Evolutionary conservation across 345 rosid genomes (phyloP).

Genomic region (Lepidium didymum): DNA sequence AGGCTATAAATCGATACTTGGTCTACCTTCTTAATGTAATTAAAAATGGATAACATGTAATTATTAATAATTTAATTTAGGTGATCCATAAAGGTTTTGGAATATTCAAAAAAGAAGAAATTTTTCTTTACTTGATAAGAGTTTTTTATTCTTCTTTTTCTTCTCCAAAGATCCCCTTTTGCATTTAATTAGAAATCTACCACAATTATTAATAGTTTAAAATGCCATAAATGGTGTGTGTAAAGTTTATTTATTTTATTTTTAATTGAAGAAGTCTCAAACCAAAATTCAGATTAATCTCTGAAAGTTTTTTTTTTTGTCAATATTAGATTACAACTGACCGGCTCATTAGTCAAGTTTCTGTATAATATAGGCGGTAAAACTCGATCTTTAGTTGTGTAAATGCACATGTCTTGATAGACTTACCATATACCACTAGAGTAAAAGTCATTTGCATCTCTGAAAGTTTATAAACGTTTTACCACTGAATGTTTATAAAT

Average conservation of each 20-base stretch:
- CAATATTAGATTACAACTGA: too few species aligned
- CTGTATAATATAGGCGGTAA: too few species aligned
- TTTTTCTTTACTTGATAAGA: neutral
- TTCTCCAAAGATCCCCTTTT: neutral
- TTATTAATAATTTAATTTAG: neutral
- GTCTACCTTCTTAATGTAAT: neutral
- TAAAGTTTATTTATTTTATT: neutral
- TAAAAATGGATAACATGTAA: neutral
- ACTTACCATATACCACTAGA: too few species aligned
- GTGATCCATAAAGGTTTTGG: neutral
- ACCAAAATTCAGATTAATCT: too few species aligned
- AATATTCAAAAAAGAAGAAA: neutral
- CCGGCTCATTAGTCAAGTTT: too few species aligned
- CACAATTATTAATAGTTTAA: constrained; percentile 3
- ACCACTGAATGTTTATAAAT: too few species aligned
- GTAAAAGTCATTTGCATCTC: too few species aligned
- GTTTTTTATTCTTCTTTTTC: neutral
- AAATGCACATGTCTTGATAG: too few species aligned
- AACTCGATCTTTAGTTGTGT: too few species aligned
- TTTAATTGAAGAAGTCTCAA: neutral
- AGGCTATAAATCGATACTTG: too few species aligned
- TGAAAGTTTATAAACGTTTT: too few species aligned
- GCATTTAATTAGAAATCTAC: neutral
- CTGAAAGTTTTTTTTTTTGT: too few species aligned
- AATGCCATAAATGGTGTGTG: constrained; percentile 4